Evolutionary conservation across 2,329 filamentous ascomycete genomes (phyloP), one percentile per base, ranked within the genome.

Genomic region (Pezicula neosporulosa): DNA sequence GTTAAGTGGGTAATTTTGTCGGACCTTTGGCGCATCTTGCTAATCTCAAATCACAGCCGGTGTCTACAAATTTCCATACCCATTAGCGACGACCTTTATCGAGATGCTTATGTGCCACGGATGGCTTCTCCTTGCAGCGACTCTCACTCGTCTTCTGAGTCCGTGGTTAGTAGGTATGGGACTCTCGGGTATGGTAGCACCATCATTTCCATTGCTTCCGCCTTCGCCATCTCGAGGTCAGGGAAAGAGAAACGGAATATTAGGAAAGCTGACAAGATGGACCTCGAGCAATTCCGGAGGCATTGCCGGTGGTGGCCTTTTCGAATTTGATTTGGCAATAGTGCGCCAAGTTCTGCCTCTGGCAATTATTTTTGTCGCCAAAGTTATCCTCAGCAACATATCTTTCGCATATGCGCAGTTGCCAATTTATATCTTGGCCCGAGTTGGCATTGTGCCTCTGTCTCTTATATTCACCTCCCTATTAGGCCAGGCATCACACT

Each of bases 371-470:
- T 80, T 76, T 53, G 66, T 78, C 24, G 68, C 70, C 27, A 79
- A 77, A 57, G 68, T 79, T 28, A 65, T 77, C 15, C 68, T 80
- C 16, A 78, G 75, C 57, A 81, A 80, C 62, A 70, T 79, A 49
- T 77, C 76, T 3, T 80, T 78, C 55, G 75, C 77, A 49, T 80
- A 79, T 54, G 72, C 76, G 13, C 71, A 74, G 47, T 70, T 78
- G 12, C 72, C 75, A 19, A 75, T 77, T 48, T 81, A 80, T 61
- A 71, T 76, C 46, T 67, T 79, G 37, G 73, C 76, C 15, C 74
- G 77, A 35, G 76, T 80, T 38, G 73, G 71, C 38, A 73, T 77
- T 33, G 70, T 77, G 2, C 76, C 77, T 0, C 63, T 78, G 36
- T 70, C 74, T 15, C 66, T 80, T 24, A 60, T 78, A 56, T 69